Evolutionary conservation across 768 basidiomycete genomes (phyloP), one percentile per base, ranked within the genome.

Genomic region (Inosperma sp.): DNA sequence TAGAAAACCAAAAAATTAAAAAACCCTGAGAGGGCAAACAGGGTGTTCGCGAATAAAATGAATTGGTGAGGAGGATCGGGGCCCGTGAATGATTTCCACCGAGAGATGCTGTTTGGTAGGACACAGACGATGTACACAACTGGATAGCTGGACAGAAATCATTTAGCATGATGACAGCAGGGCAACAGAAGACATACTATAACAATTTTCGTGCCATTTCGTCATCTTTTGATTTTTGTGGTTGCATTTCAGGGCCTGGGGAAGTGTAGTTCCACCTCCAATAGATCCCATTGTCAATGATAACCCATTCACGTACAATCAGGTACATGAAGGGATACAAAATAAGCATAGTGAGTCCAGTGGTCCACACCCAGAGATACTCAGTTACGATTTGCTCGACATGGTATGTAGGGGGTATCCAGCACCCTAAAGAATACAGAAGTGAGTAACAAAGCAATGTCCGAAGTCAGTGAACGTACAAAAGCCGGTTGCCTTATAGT

Each of bases 341-440:
- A 10, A 75, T 44, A 31, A 74, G 40, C 63, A 75, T 74, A 9
- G 69, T 41, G 25, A 73, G 58, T 2, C 70, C 74, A 0, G 77
- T 63, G 6, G 72, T 47, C 78, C 79, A 81, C 35, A 79, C 62
- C 75, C 77, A 79, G n/a, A 76, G 48, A 51, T 79, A 80, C 51
- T 79, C 78, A 3, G 77, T 67, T 7, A 68, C 69, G 10, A 78
- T 72, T 40, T 67, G 67, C 52, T 78, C 71, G 5, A 59, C 58
- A 9, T 51, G 52, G 54, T 65, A 76, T 0, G 62, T 50, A 3
- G 57, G 31, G 3, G 54, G 50, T 34, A 80, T 79, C 79, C 79
- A 80, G 55, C 79, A 79, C 79, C 78, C 77, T 78, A 53, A 4
- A n/a, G n/a, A n/a, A n/a, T n/a, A n/a, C n/a, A n/a, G n/a, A n/a